Evolutionary conservation across 2,329 filamentous ascomycete genomes (phyloP).

Genomic region (Knufia fluminis): DNA sequence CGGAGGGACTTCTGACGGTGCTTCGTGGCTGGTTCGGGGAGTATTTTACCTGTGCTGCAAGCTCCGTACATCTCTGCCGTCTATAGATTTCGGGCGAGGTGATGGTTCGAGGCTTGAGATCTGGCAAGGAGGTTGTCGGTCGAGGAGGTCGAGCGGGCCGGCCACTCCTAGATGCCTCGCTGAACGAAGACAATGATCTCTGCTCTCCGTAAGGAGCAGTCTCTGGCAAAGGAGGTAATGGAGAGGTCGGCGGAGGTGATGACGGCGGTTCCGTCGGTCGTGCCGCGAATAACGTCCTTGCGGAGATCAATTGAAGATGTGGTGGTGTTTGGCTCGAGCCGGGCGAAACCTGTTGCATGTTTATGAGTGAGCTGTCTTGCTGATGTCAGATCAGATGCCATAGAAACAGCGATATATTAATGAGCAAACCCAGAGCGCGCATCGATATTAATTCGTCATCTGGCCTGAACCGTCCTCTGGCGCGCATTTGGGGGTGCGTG

Average conservation of each 20-base stretch:
- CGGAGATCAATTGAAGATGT: background rate
- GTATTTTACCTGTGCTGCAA: background rate
- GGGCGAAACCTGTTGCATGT: background rate
- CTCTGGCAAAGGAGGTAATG: conserved; percentile 1
- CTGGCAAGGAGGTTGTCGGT: conserved; percentile 17
- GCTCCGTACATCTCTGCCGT: conserved; percentile 6
- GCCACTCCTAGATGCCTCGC: background rate
- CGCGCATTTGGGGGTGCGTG: background rate
- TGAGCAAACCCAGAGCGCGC: background rate
- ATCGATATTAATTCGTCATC: too few relatives aligned
- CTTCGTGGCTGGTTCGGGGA: background rate
- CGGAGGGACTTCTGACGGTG: background rate
- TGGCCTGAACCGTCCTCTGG: background rate
- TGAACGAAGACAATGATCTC: background rate
- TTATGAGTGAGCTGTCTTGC: background rate
- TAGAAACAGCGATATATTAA: background rate
- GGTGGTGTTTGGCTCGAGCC: background rate
- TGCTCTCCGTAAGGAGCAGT: background rate
- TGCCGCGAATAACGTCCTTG: conserved; percentile 5
- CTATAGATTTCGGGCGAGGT: conserved; percentile 12
- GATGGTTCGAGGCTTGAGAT: conserved; percentile 19
- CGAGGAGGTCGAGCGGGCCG: conserved; percentile 19
- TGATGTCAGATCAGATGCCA: background rate
- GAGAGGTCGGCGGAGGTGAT: conserved; percentile 10
- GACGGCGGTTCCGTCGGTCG: conserved; percentile 4